phyloP scores from a whole-genome alignment of 805 yeast species.

The Saccharomycodes ludwigii region DNA sequence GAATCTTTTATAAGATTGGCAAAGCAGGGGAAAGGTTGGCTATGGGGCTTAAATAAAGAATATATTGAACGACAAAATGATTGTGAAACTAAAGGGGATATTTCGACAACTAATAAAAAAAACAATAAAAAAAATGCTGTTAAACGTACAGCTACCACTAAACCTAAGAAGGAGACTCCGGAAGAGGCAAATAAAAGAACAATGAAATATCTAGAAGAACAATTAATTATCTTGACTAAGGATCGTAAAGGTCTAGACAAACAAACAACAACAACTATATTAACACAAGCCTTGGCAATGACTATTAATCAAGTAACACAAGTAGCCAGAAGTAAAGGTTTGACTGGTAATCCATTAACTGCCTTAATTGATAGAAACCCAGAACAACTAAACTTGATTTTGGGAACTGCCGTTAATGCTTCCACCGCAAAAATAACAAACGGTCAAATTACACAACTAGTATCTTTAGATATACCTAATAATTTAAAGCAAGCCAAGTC shows the following conservation, averaged over 20 bases:
- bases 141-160: conserved; percentile 22
- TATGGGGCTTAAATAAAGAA: conserved; percentile 85
- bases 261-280: conserved; percentile 68
- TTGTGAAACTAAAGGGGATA: conserved; percentile 45
- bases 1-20: conserved; percentile 74
- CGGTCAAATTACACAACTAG: conserved; percentile 35
- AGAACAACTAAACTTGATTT: conserved; percentile 62
- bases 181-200: conserved; percentile 38
- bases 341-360: conserved; percentile 65
- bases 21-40: conserved; percentile 87
- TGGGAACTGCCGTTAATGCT: conserved; percentile 71
- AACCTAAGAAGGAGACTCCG: conserved; percentile 19
- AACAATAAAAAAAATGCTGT: conserved; percentile 18
- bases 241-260: conserved; percentile 67
- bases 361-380: conserved; percentile 74
- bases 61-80: conserved; percentile 75
- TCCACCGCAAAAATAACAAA: conserved; percentile 53
- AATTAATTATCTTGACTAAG: conserved; percentile 66
- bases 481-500: conserved; percentile 8
- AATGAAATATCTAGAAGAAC: conserved; percentile 74
- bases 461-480: conserved; percentile 17
- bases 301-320: conserved; percentile 84
- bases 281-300: conserved; percentile 86
- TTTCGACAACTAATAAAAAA: conserved; percentile 8
- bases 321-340: conserved; percentile 77